A percentile compares a stretch with the other conserved stretches of the same genome.
Evolutionary conservation across 148 eudicot species (phyloP).

Genomic region (Silene uniflora): DNA sequence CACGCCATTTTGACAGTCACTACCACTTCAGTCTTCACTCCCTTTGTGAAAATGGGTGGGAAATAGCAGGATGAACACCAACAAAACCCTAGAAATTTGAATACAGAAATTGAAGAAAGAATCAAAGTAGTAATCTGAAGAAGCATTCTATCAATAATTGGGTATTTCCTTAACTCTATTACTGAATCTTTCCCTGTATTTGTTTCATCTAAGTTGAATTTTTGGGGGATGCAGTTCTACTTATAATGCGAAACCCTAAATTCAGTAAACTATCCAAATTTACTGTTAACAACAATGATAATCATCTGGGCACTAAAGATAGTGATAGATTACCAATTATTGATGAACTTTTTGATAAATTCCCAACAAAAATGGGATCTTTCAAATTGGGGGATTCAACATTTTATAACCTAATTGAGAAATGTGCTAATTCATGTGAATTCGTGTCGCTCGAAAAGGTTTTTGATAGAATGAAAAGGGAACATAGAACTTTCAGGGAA

Average conservation of each 20-base stretch:
- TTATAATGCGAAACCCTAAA: neutral
- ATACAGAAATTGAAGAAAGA: too few relatives aligned
- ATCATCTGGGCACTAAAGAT: neutral
- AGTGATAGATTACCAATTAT: constrained; percentile 29
- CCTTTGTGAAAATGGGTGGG: too few relatives aligned
- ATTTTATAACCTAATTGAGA: constrained; percentile 58
- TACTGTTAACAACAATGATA: constrained; percentile 6
- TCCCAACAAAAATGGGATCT: constrained; percentile 47
- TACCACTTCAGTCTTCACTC: too few relatives aligned
- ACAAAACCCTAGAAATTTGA: neutral
- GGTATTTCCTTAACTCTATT: neutral
- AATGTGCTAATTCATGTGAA: constrained; percentile 49
- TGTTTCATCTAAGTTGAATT: constrained; percentile 16
- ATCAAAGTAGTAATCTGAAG: neutral
- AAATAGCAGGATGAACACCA: too few relatives aligned
- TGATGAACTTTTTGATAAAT: constrained; percentile 35
- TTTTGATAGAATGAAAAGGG: constrained; percentile 64
- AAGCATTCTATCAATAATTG: neutral
- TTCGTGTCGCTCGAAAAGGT: constrained; percentile 54
- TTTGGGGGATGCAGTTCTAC: constrained; percentile 3
- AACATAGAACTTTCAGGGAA: constrained; percentile 58
- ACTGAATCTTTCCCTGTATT: neutral
- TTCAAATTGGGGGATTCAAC: constrained; percentile 74
- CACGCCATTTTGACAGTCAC: too few relatives aligned
- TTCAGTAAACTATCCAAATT: constrained; percentile 14